Evolutionary conservation across 208 protist genomes (phyloP).

Genomic region (Strigomonas culicis): DNA sequence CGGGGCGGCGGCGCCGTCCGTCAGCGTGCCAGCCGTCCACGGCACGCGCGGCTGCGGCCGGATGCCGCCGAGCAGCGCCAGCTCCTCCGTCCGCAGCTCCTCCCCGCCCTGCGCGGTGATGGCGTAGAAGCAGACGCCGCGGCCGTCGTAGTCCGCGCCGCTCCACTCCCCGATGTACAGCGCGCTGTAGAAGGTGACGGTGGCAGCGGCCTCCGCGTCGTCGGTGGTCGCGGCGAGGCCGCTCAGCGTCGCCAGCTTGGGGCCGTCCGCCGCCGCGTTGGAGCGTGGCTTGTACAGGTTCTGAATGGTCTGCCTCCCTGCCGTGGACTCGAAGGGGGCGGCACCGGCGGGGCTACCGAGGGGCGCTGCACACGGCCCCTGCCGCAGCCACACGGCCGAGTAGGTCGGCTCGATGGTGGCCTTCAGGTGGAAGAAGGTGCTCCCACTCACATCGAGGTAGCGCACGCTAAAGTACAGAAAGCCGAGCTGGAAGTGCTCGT

Average conservation of each 20-base stretch:
- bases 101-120: slow-evolving; percentile 18
- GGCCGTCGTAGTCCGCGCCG: slow-evolving; percentile 53
- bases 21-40: slow-evolving; percentile 19
- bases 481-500: slow-evolving; percentile 51
- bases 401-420: slow-evolving; percentile 34
- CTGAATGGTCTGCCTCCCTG: too few relatives aligned
- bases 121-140: slow-evolving; percentile 71
- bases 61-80: slow-evolving; percentile 17
- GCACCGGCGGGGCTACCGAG: too few relatives aligned
- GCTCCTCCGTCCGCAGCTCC: slow-evolving; percentile 5
- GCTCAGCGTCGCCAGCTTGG: too few relatives aligned
- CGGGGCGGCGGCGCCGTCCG: not conserved
- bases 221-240: too few relatives aligned
- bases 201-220: too few relatives aligned
- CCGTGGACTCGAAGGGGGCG: too few relatives aligned
- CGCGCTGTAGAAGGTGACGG: slow-evolving; percentile 19
- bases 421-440: slow-evolving; percentile 61
- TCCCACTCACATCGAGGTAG: slow-evolving; percentile 72
- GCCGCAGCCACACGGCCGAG: slow-evolving; percentile 43
- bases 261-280: too few relatives aligned
- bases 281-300: too few relatives aligned
- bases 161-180: slow-evolving; percentile 78
- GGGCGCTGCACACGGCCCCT: not conserved
- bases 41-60: slow-evolving; percentile 19
- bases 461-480: slow-evolving; percentile 62